These are phyloP conservation scores for Sporobolomyces phaffii DNA, from an alignment of 768 basidiomycete species.

Conservation along the genomic window DNA sequence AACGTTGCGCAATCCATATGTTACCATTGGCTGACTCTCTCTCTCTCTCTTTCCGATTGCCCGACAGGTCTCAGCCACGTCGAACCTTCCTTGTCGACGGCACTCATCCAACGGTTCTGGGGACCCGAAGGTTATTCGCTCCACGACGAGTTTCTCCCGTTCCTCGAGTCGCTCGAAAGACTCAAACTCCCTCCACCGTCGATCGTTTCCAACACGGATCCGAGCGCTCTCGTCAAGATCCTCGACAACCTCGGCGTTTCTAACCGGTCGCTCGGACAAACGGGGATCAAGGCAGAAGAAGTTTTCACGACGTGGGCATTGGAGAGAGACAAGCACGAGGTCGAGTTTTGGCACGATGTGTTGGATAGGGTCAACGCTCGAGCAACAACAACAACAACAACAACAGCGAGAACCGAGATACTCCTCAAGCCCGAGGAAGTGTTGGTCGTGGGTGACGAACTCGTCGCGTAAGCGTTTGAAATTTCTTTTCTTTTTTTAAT, in stretches of 20 bases:
- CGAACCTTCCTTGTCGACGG: background rate
- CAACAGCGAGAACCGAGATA: too few species aligned
- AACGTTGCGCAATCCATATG: too few species aligned
- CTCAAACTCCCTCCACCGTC: background rate
- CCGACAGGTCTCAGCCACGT: conserved; percentile 1
- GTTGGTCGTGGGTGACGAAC: conserved; percentile 31
- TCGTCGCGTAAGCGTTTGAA: conserved; percentile 15
- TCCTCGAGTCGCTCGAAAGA: background rate
- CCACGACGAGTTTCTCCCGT: conserved; percentile 13
- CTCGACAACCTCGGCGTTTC: conserved; percentile 11
- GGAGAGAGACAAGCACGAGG: conserved; percentile 17
- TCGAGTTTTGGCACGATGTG: conserved; percentile 24
- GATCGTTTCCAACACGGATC: conserved; percentile 28
- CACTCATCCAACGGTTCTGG: conserved; percentile 28
- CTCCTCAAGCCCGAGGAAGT: conserved; percentile 5
- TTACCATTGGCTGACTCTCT: too few species aligned
- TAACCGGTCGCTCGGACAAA: background rate
- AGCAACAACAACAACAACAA: too few species aligned
- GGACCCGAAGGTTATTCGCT: conserved; percentile 21
- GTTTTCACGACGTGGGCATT: conserved; percentile 24
- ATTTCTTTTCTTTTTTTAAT: too few species aligned
- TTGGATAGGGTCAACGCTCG: background rate
- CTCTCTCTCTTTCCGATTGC: too few species aligned
- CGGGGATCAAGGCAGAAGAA: background rate
- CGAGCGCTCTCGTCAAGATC: conserved; percentile 1